Evolutionary conservation across 495 filamentous ascomycete species (phyloP).

Genomic region (Xylaria longipes): DNA sequence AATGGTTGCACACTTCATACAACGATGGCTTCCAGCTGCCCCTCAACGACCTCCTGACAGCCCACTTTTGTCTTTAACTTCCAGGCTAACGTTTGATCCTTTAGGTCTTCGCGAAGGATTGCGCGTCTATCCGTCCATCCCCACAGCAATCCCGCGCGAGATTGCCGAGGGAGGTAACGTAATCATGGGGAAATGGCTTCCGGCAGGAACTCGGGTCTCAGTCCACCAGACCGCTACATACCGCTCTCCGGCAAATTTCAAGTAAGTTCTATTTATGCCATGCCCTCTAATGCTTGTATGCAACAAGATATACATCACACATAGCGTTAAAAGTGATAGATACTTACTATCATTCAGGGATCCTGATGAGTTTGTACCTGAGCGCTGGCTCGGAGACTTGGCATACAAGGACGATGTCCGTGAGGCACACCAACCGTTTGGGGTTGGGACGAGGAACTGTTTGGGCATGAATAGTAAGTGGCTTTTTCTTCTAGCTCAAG

Average conservation of each 20-base stretch:
- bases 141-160: slow-evolving; percentile 52
- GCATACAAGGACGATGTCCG: slow-evolving; percentile 42
- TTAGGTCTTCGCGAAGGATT: slow-evolving; percentile 57
- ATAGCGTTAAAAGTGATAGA: slow-evolving; percentile 31
- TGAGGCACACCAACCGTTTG: slow-evolving; percentile 41
- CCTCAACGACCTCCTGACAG: background rate
- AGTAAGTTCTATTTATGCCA: background rate
- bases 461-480: slow-evolving; percentile 37
- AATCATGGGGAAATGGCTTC: slow-evolving; percentile 53
- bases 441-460: slow-evolving; percentile 38
- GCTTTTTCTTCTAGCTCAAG: background rate
- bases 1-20: background rate
- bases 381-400: slow-evolving; percentile 41
- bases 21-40: background rate
- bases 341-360: slow-evolving; percentile 9
- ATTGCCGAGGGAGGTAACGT: slow-evolving; percentile 51
- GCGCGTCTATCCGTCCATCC: slow-evolving; percentile 63
- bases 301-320: background rate
- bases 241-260: slow-evolving; percentile 49
- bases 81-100: background rate
- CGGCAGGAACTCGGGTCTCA: slow-evolving; percentile 47
- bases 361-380: slow-evolving; percentile 54
- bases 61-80: background rate
- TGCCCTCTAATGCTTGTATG: background rate
- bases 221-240: slow-evolving; percentile 46